These are phyloP conservation scores for Metschnikowia matae DNA, from an alignment of 805 yeast genomes.

Conservation along the genomic window DNA sequence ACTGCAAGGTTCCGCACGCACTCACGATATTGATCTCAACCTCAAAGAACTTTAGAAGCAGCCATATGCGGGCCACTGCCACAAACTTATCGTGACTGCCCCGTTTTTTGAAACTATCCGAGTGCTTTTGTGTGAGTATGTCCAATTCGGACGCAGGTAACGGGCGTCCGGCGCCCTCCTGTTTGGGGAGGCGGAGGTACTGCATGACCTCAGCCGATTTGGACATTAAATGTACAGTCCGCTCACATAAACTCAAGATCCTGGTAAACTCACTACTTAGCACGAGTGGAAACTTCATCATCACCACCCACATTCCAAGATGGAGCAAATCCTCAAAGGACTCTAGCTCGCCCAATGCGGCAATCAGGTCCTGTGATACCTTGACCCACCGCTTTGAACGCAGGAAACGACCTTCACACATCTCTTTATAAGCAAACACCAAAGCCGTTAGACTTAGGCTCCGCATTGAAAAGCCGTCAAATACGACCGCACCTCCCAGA, in stretches of 20 bases:
- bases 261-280: constrained; percentile 3
- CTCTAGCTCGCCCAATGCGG: constrained; percentile 7
- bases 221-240: constrained; percentile 6
- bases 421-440: constrained; percentile 8
- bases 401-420: constrained; percentile 5
- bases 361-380: constrained; percentile 5
- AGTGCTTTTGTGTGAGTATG: not conserved
- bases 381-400: constrained; percentile 8
- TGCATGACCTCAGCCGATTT: constrained; percentile 5
- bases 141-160: not conserved
- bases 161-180: not conserved
- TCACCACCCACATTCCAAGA: constrained; percentile 10
- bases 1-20: constrained; percentile 8
- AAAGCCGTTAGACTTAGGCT: constrained; percentile 8
- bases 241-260: constrained; percentile 1
- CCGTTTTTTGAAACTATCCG: not conserved
- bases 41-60: constrained; percentile 11
- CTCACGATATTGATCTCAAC: constrained; percentile 11
- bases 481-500: not conserved
- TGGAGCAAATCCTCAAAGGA: constrained; percentile 12
- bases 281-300: constrained; percentile 9
- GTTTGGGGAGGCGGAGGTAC: constrained; percentile 1
- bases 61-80: constrained; percentile 17
- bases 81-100: constrained; percentile 8
- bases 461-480: constrained; percentile 8